These are phyloP conservation scores for Calonectria crousiana DNA, from an alignment of 2,329 filamentous ascomycete species.

Conservation along the genomic window DNA sequence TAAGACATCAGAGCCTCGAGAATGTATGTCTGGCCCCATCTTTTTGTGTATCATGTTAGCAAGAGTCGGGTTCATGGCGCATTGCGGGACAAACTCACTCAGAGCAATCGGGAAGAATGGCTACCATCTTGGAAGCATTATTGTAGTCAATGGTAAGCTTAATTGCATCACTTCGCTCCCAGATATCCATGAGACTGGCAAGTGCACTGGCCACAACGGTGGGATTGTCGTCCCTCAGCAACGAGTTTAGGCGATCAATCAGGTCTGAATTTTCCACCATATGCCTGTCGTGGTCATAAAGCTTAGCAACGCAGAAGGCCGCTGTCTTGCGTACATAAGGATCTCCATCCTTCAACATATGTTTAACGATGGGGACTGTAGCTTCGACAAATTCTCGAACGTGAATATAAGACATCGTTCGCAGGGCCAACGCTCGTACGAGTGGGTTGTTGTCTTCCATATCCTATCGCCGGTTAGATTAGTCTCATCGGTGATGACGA, in stretches of 20 bases:
- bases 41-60: conserved; percentile 51
- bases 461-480: conserved; percentile 68
- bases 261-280: conserved; percentile 92
- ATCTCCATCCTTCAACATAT: conserved; percentile 85
- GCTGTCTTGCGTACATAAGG: conserved; percentile 98
- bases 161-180: conserved; percentile 97
- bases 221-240: conserved; percentile 95
- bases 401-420: conserved; percentile 98
- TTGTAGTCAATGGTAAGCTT: conserved; percentile 98
- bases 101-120: conserved; percentile 95
- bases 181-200: conserved; percentile 94
- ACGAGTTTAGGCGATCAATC: conserved; percentile 89
- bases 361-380: conserved; percentile 86
- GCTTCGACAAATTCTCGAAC: conserved; percentile 96
- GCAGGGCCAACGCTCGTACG: conserved; percentile 89
- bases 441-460: conserved; percentile 94
- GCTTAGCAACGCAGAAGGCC: conserved; percentile 94
- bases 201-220: conserved; percentile 96
- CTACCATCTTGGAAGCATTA: conserved; percentile 98
- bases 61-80: not conserved
- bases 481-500: not conserved
- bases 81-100: conserved; percentile 73
- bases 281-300: conserved; percentile 95
- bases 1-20: conserved; percentile 98
- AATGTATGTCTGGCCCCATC: conserved; percentile 99